Conservation (phyloP, 305 asterid genomes). For the Fraxinus sp. region DNA sequence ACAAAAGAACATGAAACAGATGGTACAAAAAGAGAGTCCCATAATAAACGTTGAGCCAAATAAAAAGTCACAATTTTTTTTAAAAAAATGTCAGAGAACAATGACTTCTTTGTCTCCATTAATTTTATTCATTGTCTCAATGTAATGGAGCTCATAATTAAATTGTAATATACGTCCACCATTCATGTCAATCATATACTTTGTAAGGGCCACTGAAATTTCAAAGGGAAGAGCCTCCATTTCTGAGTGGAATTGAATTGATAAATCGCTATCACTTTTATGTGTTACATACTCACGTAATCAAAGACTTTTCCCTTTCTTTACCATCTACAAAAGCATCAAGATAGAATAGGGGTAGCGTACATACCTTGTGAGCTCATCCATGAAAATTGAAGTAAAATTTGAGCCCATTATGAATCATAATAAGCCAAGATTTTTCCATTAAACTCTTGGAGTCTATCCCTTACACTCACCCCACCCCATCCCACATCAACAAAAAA, state of each 20-base stretch:
- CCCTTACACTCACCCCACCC: not conserved
- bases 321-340: slow-evolving; percentile 10
- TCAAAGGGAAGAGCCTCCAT: slow-evolving; percentile 26
- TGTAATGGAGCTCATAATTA: slow-evolving; percentile 23
- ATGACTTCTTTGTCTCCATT: slow-evolving; percentile 40
- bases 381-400: slow-evolving; percentile 7
- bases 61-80: slow-evolving; percentile 18
- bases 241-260: slow-evolving; percentile 23
- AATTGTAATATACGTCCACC: slow-evolving; percentile 32
- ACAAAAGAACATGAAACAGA: slow-evolving; percentile 16
- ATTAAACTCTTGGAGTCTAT: slow-evolving; percentile 10
- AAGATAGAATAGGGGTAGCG: not conserved
- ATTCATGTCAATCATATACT: slow-evolving; percentile 17
- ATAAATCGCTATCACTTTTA: slow-evolving; percentile 30
- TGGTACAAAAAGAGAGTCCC: slow-evolving; percentile 32
- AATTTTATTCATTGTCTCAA: slow-evolving; percentile 20
- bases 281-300: slow-evolving; percentile 1
- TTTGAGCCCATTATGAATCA: not conserved
- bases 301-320: slow-evolving; percentile 21
- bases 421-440: not conserved
- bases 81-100: slow-evolving; percentile 39
- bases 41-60: slow-evolving; percentile 33
- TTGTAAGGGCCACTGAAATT: slow-evolving; percentile 31
- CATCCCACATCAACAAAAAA: not conserved
- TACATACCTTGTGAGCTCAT: slow-evolving; percentile 1